These are phyloP conservation scores for Helichrysum umbraculigerum DNA, from an alignment of 129 eudicot genomes.

Conservation along the genomic window DNA sequence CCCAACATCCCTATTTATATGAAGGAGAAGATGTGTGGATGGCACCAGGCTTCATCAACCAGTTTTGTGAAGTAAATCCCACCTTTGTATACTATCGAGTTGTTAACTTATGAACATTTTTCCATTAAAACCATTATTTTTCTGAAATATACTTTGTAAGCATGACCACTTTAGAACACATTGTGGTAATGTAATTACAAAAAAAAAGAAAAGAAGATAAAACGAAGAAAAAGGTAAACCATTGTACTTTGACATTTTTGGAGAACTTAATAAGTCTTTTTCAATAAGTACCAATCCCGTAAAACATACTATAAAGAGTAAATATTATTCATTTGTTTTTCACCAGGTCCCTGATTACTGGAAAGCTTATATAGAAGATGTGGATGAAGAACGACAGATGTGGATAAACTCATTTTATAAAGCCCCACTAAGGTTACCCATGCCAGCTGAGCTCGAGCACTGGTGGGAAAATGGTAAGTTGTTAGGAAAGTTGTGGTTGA, in stretches of 20 bases:
- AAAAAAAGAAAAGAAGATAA: not conserved
- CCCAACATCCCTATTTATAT: constrained; percentile 91
- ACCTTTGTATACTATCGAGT: not conserved
- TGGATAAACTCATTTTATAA: constrained; percentile 91
- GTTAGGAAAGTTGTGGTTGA: not conserved
- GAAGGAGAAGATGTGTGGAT: constrained; percentile 99
- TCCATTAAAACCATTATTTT: not conserved
- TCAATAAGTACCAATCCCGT: not conserved
- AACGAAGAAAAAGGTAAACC: no score
- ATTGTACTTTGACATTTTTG: constrained; percentile 29
- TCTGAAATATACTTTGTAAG: not conserved
- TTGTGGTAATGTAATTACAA: not conserved
- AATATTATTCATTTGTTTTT: constrained; percentile 9
- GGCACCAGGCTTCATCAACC: constrained; percentile 98
- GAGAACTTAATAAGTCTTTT: constrained; percentile 43
- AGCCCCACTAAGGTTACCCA: constrained; percentile 88
- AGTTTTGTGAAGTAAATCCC: constrained; percentile 69
- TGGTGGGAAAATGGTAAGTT: constrained; percentile 81
- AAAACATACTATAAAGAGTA: not conserved
- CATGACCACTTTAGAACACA: not conserved
- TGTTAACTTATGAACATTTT: not conserved
- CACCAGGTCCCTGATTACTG: constrained; percentile 94
- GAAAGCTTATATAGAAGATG: constrained; percentile 82
- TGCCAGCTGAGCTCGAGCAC: constrained; percentile 93
- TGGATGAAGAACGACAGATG: constrained; percentile 92